These are phyloP conservation scores for Phaffomyces thermotolerans DNA, from an alignment of 805 yeast genomes.

Conservation along the genomic window DNA sequence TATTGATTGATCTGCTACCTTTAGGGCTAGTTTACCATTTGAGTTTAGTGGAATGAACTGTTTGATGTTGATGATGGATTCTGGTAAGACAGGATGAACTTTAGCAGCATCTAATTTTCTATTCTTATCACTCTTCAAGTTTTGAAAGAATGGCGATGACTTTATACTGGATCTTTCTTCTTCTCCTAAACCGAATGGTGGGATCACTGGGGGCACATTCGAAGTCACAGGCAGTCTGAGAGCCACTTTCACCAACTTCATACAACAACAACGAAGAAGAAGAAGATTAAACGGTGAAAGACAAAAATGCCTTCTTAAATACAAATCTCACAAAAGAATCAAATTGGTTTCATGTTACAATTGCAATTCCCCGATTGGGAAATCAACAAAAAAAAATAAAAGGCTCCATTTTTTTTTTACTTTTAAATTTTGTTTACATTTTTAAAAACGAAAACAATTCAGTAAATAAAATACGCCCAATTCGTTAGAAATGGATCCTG, in stretches of 20 bases:
- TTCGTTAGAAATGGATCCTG: not conserved
- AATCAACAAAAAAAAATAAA: constrained; percentile 2
- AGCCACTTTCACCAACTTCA: not conserved
- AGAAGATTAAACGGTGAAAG: too few relatives aligned
- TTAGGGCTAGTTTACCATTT: not conserved
- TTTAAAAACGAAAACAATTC: not conserved
- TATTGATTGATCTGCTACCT: not conserved
- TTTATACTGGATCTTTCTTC: too few relatives aligned
- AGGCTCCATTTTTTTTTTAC: not conserved
- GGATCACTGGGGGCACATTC: not conserved
- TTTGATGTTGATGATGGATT: not conserved
- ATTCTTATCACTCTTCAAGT: too few relatives aligned
- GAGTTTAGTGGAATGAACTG: not conserved
- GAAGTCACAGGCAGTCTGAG: not conserved
- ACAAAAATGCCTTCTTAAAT: not conserved
- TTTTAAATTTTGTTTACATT: not conserved
- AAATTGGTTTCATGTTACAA: not conserved
- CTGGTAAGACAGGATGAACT: not conserved
- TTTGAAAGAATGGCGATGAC: too few relatives aligned
- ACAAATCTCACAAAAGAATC: not conserved
- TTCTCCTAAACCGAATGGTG: not conserved
- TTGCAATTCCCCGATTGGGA: constrained; percentile 1
- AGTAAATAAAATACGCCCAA: not conserved
- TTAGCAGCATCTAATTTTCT: not conserved
- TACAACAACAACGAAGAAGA: too few relatives aligned